Evolutionary conservation across 2,329 filamentous ascomycete species (phyloP).

Genomic region (Calonectria leucothoes): DNA sequence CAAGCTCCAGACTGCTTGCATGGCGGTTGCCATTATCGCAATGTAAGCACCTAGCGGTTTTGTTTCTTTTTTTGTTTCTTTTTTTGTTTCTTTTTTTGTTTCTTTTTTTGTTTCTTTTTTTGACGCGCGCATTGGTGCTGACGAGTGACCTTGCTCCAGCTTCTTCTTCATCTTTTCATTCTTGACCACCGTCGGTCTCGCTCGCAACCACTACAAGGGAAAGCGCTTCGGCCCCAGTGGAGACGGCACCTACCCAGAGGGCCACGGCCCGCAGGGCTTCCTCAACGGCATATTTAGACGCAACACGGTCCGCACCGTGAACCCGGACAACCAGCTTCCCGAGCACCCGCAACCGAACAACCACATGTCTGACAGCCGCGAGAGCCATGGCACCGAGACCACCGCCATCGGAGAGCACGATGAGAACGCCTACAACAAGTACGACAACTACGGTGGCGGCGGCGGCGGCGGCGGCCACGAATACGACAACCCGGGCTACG

Average conservation of each 20-base stretch:
- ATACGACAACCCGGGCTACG: constrained; percentile 26
- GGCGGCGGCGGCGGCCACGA: background rate
- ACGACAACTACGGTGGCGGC: constrained; percentile 24
- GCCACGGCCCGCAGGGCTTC: constrained; percentile 52
- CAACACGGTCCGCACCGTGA: constrained; percentile 31
- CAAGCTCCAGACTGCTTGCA: constrained; percentile 78
- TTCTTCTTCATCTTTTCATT: constrained; percentile 82
- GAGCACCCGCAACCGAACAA: constrained; percentile 53
- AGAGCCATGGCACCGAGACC: constrained; percentile 55
- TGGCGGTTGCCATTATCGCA: constrained; percentile 82
- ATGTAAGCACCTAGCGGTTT: constrained; percentile 73
- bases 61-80: no score
- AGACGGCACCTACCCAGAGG: constrained; percentile 69
- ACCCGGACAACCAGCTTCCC: constrained; percentile 50
- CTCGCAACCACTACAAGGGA: constrained; percentile 78
- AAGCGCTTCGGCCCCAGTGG: constrained; percentile 72
- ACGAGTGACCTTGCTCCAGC: constrained; percentile 52
- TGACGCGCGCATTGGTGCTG: background rate
- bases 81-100: no score
- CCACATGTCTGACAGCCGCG: constrained; percentile 51
- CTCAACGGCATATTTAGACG: constrained; percentile 48
- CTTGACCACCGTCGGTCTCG: constrained; percentile 74
- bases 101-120: no score
- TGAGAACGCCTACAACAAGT: constrained; percentile 41
- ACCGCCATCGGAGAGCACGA: constrained; percentile 47